Evolutionary conservation across 208 protist species (phyloP), one percentile per base, ranked within the genome.

Genomic region (Pavlovales sp.): DNA sequence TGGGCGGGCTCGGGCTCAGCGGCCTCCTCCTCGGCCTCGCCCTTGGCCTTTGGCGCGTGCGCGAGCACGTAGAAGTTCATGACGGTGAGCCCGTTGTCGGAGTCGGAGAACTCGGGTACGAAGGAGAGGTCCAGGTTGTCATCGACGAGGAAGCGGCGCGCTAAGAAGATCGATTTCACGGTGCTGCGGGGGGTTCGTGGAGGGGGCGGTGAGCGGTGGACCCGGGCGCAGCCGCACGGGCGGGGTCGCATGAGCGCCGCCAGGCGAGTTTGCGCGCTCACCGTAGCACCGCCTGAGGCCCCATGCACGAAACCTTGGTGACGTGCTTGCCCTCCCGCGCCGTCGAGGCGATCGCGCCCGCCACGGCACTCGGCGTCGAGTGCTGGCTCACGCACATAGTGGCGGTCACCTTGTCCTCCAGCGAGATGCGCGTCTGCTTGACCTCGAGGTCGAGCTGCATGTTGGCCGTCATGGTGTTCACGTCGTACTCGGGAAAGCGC

Each of bases 401-500:
- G 2, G n/a, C 34, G n/a, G 1, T 8, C 18, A 79, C 75, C 75
- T 79, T 79, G 75, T 37, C 32, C n/a, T 41, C 36, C 34, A 71
- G 57, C 57, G 7, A 32, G 26, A 71, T 71, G 14, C 57, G 57
- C 57, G 57, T 30, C 57, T 71, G 57, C 57, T 30, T 71, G 14
- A 28, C 57, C 57, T 71, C 22, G 14, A 71, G 57, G 57, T 71
- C 57, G 57, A 71, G 57, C 57, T 71, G 57, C 57, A 71, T 71
- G 26, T 81, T 41, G 11, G 77, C 77, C 22, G 77, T 34, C 57
- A 32, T 10, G 22, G 5, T 5, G 57, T 71, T 71, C 39, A 34
- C 8, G 77, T 81, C 77, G 39, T n/a, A 81, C 77, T 81, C 77
- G 8, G 77, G 77, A 28, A 81, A 81, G 77, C 34, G 32, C 32